These are phyloP conservation scores for Blastobotrys persicus DNA, from an alignment of 1,139 yeast species.

Conservation along the genomic window DNA sequence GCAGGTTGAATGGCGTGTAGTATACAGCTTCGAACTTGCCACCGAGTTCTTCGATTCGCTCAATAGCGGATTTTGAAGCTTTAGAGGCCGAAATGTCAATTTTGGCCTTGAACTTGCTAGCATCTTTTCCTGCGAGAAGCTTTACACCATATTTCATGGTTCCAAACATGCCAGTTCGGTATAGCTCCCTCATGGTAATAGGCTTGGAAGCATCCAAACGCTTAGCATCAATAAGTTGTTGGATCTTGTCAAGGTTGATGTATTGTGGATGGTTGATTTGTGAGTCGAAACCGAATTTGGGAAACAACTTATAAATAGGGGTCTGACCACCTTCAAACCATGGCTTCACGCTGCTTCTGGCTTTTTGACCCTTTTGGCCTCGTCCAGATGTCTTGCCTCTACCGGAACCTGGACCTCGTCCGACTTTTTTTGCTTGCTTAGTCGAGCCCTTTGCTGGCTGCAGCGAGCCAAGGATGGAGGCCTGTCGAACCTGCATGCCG, in stretches of 20 bases:
- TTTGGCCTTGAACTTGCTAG: conserved; percentile 46
- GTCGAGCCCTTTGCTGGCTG: conserved; percentile 36
- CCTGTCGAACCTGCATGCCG: conserved; percentile 8
- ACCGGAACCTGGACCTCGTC: conserved; percentile 97
- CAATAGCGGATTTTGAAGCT: conserved; percentile 74
- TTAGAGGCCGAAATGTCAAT: conserved; percentile 75
- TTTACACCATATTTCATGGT: conserved; percentile 77
- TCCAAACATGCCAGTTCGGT: conserved; percentile 65
- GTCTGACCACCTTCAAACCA: conserved; percentile 99
- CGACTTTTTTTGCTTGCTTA: conserved; percentile 62
- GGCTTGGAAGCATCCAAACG: conserved; percentile 54
- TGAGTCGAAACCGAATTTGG: conserved; percentile 78
- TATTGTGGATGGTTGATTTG: conserved; percentile 35
- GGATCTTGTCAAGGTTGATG: conserved; percentile 61
- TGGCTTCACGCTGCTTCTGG: conserved; percentile 83
- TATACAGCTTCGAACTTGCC: conserved; percentile 73
- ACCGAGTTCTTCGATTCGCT: conserved; percentile 67
- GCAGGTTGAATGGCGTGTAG: conserved; percentile 61
- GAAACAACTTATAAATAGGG: conserved; percentile 83
- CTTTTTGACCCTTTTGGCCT: conserved; percentile 99
- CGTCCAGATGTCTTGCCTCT: conserved; percentile 88
- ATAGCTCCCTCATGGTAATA: conserved; percentile 70
- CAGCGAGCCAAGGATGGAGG: conserved; percentile 27
- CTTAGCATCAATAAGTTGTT: conserved; percentile 40
- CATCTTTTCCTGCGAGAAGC: conserved; percentile 67